Base-by-base conservation (phyloP, 2,329 filamentous ascomycete species). In the Stachybotrys chlorohalonatus region DNA sequence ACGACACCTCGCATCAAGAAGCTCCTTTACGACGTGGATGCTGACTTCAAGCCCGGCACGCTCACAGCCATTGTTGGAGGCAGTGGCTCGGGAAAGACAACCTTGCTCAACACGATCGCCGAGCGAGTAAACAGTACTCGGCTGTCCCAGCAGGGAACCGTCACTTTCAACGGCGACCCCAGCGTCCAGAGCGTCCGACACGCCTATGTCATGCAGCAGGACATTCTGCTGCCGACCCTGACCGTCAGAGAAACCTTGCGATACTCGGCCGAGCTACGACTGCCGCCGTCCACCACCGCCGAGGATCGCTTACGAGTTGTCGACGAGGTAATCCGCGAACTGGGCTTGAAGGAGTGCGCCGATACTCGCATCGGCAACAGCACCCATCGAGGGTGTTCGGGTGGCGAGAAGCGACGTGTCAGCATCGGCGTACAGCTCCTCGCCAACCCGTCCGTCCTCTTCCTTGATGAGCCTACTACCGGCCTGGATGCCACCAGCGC, bases 391-490 rank as follows among this genome's bases (percentile, higher is more conserved):
- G 88, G 87, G 0, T 91, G 88, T 62, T 90, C 86, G 49, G 88
- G 89, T 0, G 89, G 88, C 3, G 89, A 92, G 67, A 91, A 90
- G 73, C 76, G 88, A 57, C 75, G 88, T 36, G 86, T 86, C 0
- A 90, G 86, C 58, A 88, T 92, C 51, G 88, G 87, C 2, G 87
- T 92, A 5, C 88, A 91, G 68, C 75, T 92, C 54, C 73, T 92
- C n/a, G 83, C 86, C 5, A 92, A 91, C 64, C 88, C 89, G 1
- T 89, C 86, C 6, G 79, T 92, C 1, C 71, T 92, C 7, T 91
- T 90, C 66, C 78, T 90, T 24, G 89, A 93, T 62, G 89, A 92
- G 62, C 87, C 88, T 0, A 92, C 89, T 0, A 91, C 87, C 1
- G 87, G 86, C 1, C 75, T 92, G 7, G 88, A 92, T 69, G 86